phyloP scores from a whole-genome alignment of 352 stramenopile species.

The Globisporangium acanthophoron region DNA sequence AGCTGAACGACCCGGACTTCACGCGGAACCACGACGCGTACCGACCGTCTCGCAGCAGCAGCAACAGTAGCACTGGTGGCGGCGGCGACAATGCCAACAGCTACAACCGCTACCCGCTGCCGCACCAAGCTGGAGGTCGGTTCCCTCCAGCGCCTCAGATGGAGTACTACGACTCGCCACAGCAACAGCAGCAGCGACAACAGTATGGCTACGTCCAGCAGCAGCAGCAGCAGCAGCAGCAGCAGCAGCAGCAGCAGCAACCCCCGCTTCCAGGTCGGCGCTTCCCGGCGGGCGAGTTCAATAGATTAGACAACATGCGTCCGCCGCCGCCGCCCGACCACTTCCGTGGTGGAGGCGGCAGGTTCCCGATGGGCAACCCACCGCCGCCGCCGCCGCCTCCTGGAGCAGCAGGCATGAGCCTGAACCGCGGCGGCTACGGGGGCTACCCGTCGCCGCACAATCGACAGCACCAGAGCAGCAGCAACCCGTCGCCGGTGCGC shows the following conservation, averaged over 20 bases:
- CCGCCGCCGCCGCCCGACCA: conserved; percentile 34
- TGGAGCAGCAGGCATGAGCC: conserved; percentile 13
- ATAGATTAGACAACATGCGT: conserved; percentile 53
- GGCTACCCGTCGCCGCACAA: conserved; percentile 9
- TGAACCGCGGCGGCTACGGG: conserved; percentile 3
- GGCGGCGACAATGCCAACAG: not conserved
- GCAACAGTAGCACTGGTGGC: conserved; percentile 2
- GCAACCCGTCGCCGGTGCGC: conserved; percentile 13
- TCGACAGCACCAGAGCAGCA: conserved; percentile 6
- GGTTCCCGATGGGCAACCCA: conserved; percentile 26
- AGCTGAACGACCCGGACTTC: conserved; percentile 92
- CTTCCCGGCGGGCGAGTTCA: conserved; percentile 29
- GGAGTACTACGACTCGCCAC: conserved; percentile 11
- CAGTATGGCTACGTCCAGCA: conserved; percentile 4
- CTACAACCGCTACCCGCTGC: conserved; percentile 23
- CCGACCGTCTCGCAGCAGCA: conserved; percentile 22
- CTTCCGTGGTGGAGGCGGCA: conserved; percentile 17
- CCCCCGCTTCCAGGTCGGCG: conserved; percentile 27
- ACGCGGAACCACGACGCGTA: conserved; percentile 75
- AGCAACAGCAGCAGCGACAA: conserved; percentile 7
- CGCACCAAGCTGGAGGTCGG: conserved; percentile 5
- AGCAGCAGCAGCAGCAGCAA: conserved; percentile 17
- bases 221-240: conserved; percentile 18
- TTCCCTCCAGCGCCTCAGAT: conserved; percentile 8
- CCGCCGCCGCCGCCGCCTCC: conserved; percentile 22